Evolutionary conservation across 208 protist genomes (phyloP).

Genomic region (Blechomonas ayalai): DNA sequence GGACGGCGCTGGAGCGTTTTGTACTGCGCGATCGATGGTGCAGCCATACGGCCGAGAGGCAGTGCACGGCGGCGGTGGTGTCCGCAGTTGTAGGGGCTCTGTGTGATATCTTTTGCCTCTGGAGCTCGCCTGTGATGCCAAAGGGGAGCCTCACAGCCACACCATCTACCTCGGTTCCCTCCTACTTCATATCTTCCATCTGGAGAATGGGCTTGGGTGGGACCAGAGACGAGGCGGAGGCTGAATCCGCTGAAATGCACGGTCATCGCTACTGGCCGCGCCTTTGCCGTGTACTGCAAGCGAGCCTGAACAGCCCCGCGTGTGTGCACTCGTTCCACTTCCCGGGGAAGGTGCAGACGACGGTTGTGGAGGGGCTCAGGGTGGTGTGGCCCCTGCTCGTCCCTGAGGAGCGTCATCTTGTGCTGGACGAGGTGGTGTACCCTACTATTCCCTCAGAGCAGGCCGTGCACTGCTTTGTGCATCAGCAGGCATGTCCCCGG

Average conservation of each 20-base stretch:
- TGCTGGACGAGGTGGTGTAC: constrained; percentile 27
- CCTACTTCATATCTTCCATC: too few species aligned
- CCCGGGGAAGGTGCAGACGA: constrained; percentile 46
- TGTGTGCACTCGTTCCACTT: constrained; percentile 51
- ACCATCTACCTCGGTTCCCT: too few species aligned
- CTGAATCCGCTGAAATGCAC: not conserved
- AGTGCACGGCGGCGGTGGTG: constrained; percentile 46
- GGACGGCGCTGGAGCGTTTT: constrained; percentile 34
- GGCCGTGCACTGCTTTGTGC: constrained; percentile 23
- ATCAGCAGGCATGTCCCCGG: constrained; percentile 8
- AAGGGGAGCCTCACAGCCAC: too few species aligned
- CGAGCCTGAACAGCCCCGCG: constrained; percentile 1
- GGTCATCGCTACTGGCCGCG: constrained; percentile 5
- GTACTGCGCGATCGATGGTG: constrained; percentile 12
- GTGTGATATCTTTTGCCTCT: constrained; percentile 39
- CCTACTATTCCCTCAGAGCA: constrained; percentile 32
- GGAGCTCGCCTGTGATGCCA: too few species aligned
- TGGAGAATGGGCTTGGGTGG: not conserved
- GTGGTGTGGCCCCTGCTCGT: constrained; percentile 44
- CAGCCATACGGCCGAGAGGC: constrained; percentile 24
- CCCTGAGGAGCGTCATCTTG: constrained; percentile 15
- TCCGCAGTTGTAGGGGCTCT: constrained; percentile 29
- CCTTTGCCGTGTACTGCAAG: constrained; percentile 6
- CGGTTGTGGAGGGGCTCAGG: constrained; percentile 33
- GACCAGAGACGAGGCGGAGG: not conserved